phyloP scores from a whole-genome alignment of 805 yeast species.

The Saccharomyces kudriavzevii region DNA sequence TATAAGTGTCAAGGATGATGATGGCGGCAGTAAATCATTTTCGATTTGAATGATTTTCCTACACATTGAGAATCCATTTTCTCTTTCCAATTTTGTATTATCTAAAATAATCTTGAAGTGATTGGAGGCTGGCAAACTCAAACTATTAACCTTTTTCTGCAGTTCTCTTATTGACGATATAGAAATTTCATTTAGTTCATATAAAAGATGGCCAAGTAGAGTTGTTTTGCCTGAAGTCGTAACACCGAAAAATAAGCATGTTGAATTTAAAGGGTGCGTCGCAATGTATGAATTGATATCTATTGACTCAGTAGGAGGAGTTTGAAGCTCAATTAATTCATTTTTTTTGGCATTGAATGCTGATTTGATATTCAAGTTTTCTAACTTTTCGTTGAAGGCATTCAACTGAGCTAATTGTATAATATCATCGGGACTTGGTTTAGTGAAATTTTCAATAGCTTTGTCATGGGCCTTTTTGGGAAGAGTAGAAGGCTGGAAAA shows the following conservation, averaged over 20 bases:
- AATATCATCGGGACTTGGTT: constrained; percentile 80
- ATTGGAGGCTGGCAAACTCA: background rate
- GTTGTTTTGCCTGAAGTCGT: constrained; percentile 12
- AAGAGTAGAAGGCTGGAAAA: constrained; percentile 26
- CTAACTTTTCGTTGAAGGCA: constrained; percentile 33
- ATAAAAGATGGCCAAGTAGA: constrained; percentile 8
- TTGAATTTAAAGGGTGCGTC: constrained; percentile 1
- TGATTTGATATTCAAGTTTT: constrained; percentile 7
- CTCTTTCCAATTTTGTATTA: constrained; percentile 2
- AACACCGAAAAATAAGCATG: constrained; percentile 7
- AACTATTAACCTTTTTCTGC: constrained; percentile 3
- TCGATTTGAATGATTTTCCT: background rate
- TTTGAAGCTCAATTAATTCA: background rate
- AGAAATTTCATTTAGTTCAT: constrained; percentile 4
- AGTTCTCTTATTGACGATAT: constrained; percentile 7
- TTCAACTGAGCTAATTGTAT: constrained; percentile 50
- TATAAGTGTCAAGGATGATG: background rate
- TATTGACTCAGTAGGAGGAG: background rate
- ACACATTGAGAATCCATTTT: background rate
- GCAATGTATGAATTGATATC: constrained; percentile 1
- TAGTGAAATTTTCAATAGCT: constrained; percentile 45
- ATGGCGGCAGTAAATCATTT: background rate
- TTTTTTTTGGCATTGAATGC: background rate
- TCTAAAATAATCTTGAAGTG: constrained; percentile 8
- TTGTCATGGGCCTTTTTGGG: constrained; percentile 33